Evolutionary conservation across 1,139 yeast species (phyloP).

Genomic region (Protomyces gravidus): DNA sequence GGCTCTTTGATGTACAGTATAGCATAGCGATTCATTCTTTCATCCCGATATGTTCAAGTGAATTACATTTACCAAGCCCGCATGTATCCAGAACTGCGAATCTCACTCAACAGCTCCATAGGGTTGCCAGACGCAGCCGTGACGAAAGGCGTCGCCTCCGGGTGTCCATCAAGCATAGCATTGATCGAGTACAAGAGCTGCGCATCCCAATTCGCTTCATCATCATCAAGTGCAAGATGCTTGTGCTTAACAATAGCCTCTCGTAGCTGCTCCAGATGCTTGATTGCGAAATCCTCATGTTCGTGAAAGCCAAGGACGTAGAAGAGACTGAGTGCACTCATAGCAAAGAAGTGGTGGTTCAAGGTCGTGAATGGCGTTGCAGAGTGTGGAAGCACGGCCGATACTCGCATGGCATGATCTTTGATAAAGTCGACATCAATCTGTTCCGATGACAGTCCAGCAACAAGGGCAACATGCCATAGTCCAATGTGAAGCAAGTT

Average conservation of each 20-base stretch:
- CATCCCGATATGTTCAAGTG: too few relatives aligned
- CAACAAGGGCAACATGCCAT: slow-evolving; percentile 34
- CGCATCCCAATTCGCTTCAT: slow-evolving; percentile 28
- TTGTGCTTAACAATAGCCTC: slow-evolving; percentile 27
- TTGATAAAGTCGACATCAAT: slow-evolving; percentile 32
- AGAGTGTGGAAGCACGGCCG: slow-evolving; percentile 30
- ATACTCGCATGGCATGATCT: slow-evolving; percentile 34
- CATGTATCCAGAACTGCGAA: neutral
- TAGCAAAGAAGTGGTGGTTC: slow-evolving; percentile 34
- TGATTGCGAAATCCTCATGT: slow-evolving; percentile 33
- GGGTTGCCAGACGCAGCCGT: neutral
- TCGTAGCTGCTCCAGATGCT: slow-evolving; percentile 18
- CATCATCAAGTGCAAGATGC: slow-evolving; percentile 27
- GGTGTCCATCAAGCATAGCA: slow-evolving; percentile 6
- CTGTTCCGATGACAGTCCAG: slow-evolving; percentile 28
- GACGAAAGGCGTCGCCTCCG: neutral
- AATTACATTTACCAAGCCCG: neutral
- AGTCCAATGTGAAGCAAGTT: slow-evolving; percentile 34
- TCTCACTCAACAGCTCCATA: neutral
- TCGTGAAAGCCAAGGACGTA: slow-evolving; percentile 33
- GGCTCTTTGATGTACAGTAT: neutral
- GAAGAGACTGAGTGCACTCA: slow-evolving; percentile 33
- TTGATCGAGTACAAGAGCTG: slow-evolving; percentile 15
- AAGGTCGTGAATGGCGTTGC: slow-evolving; percentile 33
- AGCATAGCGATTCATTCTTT: neutral